Conservation (phyloP, 2,329 filamentous ascomycete species). For the Chrysoporthe puriensis region DNA sequence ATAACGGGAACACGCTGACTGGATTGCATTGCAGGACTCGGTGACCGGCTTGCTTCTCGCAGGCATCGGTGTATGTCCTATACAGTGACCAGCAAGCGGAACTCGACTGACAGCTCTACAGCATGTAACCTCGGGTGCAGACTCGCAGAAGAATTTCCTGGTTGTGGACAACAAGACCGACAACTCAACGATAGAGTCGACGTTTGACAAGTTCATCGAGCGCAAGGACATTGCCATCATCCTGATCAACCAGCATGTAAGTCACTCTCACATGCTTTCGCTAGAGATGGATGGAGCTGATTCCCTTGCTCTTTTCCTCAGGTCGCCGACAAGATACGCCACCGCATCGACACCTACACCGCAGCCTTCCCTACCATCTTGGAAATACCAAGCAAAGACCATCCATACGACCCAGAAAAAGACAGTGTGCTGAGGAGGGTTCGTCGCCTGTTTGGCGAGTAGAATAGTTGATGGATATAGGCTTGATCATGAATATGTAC, state of each 20-base stretch:
- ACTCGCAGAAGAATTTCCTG: constrained; percentile 95
- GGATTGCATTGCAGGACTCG: constrained; percentile 69
- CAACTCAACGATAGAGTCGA: constrained; percentile 80
- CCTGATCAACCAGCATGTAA: constrained; percentile 95
- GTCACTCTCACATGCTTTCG: constrained; percentile 34
- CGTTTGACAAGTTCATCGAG: constrained; percentile 87
- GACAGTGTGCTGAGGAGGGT: constrained; percentile 95
- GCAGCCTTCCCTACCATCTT: constrained; percentile 95
- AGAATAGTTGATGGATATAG: constrained; percentile 33
- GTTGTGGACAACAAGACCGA: constrained; percentile 96
- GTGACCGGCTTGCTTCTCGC: constrained; percentile 94
- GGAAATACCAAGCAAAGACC: constrained; percentile 98
- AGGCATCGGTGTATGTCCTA: constrained; percentile 77
- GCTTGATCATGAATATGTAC: neutral
- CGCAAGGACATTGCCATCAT: constrained; percentile 97
- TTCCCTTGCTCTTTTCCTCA: constrained; percentile 42
- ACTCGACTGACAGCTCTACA: constrained; percentile 42
- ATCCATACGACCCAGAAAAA: constrained; percentile 98
- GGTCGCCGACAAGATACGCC: constrained; percentile 92
- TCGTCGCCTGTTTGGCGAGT: constrained; percentile 69
- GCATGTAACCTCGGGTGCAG: constrained; percentile 89
- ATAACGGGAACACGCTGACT: constrained; percentile 28
- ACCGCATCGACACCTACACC: constrained; percentile 87
- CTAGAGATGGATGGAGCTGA: neutral
- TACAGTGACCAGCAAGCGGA: neutral